Conservation (phyloP, 352 stramenopile genomes). For the Blastocystis sp. region DNA sequence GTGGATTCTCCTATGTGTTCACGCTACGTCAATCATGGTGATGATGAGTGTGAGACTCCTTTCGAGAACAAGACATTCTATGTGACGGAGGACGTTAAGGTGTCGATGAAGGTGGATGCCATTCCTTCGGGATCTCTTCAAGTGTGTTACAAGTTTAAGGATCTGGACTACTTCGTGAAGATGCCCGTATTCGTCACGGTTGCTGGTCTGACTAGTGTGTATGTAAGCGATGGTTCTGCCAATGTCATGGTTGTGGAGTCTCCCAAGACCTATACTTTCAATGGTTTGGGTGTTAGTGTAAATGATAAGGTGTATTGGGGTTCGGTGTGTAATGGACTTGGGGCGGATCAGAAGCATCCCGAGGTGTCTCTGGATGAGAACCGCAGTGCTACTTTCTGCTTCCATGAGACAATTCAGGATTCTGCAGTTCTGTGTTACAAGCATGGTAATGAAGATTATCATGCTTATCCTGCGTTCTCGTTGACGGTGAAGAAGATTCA, state of each 20-base stretch:
- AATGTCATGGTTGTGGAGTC: slow-evolving; percentile 45
- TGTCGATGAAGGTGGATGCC: slow-evolving; percentile 21
- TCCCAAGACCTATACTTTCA: slow-evolving; percentile 54
- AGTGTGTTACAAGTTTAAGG: slow-evolving; percentile 60
- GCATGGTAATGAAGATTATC: slow-evolving; percentile 5
- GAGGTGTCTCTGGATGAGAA: slow-evolving; percentile 3
- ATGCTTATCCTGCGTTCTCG: neutral
- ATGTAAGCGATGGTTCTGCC: neutral
- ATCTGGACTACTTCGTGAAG: slow-evolving; percentile 58
- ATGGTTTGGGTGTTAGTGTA: neutral
- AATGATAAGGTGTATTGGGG: slow-evolving; percentile 51
- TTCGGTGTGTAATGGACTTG: neutral
- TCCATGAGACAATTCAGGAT: neutral
- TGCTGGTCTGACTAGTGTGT: slow-evolving; percentile 6
- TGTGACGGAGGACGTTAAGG: slow-evolving; percentile 5
- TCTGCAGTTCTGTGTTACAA: slow-evolving; percentile 29
- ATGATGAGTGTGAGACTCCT: slow-evolving; percentile 32
- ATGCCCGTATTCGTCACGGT: slow-evolving; percentile 54
- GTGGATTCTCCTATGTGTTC: neutral
- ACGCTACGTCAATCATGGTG: neutral
- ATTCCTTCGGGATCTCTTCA: slow-evolving; percentile 27
- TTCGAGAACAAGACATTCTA: slow-evolving; percentile 51
- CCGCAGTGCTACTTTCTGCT: slow-evolving; percentile 26
- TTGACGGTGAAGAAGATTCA: slow-evolving; percentile 16
- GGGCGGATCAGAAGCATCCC: neutral